Evolutionary conservation across 2,329 filamentous ascomycete species (phyloP).

Genomic region (Penicillium sp.): DNA sequence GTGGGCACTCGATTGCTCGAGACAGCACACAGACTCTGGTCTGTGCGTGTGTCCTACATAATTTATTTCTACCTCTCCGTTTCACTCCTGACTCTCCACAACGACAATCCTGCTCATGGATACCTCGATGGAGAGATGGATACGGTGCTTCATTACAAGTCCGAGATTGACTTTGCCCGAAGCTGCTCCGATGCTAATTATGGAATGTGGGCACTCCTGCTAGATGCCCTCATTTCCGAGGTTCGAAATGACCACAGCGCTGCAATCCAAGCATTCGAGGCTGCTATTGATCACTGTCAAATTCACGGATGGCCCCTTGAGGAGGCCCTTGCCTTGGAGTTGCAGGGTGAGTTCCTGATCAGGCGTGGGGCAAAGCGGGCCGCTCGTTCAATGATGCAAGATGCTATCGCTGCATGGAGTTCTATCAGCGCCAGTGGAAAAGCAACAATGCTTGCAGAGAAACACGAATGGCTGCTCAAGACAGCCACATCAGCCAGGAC

Average conservation of each 20-base stretch:
- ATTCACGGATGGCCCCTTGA: conserved; percentile 58
- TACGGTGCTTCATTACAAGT: conserved; percentile 50
- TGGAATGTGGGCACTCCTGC: conserved; percentile 54
- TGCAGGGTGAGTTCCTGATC: conserved; percentile 59
- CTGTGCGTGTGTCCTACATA: conserved; percentile 42
- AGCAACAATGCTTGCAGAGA: conserved; percentile 55
- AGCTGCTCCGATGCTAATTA: conserved; percentile 60
- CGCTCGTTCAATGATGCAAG: conserved; percentile 57
- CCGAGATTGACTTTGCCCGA: conserved; percentile 53
- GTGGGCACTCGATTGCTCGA: conserved; percentile 41
- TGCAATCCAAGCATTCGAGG: conserved; percentile 52
- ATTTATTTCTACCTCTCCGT: conserved; percentile 49
- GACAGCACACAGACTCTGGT: conserved; percentile 47
- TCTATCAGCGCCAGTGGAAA: conserved; percentile 60
- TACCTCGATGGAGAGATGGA: conserved; percentile 49
- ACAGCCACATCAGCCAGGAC: conserved; percentile 52
- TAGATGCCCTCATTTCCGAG: conserved; percentile 57
- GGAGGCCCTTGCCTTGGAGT: conserved; percentile 58
- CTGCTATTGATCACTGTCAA: conserved; percentile 60
- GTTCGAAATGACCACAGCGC: conserved; percentile 44
- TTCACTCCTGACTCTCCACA: conserved; percentile 43
- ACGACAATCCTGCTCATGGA: conserved; percentile 42
- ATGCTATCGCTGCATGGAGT: conserved; percentile 59
- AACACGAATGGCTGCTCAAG: conserved; percentile 61
- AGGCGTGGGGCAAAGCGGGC: conserved; percentile 58